Evolutionary conservation across 2,329 filamentous ascomycete genomes (phyloP).

Genomic region (Trichoderma endophyticum): DNA sequence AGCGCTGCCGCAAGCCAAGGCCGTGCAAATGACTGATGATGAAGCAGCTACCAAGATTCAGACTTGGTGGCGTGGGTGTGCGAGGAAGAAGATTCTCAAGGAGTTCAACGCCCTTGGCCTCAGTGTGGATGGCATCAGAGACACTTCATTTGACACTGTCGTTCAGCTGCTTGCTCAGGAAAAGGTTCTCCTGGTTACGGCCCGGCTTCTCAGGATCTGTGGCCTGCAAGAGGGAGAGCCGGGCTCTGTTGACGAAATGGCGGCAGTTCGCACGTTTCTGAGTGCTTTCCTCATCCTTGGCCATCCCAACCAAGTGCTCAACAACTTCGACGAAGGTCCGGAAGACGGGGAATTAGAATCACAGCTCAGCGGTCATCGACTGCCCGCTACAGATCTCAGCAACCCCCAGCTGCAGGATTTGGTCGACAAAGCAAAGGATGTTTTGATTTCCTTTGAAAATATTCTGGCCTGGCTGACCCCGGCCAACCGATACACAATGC

Average conservation of each 20-base stretch:
- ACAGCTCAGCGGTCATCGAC: slow-evolving; percentile 28
- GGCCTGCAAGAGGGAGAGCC: slow-evolving; percentile 63
- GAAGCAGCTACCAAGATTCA: slow-evolving; percentile 66
- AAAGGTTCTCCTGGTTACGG: slow-evolving; percentile 62
- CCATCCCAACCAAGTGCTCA: slow-evolving; percentile 74
- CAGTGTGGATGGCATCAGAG: slow-evolving; percentile 66
- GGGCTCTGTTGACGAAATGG: slow-evolving; percentile 64
- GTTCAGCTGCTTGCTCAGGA: slow-evolving; percentile 65
- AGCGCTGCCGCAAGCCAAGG: slow-evolving; percentile 47
- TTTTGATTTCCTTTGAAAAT: slow-evolving; percentile 75
- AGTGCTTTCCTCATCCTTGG: slow-evolving; percentile 78
- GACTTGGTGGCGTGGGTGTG: slow-evolving; percentile 63
- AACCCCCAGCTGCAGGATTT: slow-evolving; percentile 67
- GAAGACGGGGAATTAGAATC: slow-evolving; percentile 51
- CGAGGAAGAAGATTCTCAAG: slow-evolving; percentile 57
- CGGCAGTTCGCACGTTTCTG: slow-evolving; percentile 70
- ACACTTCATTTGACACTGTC: slow-evolving; percentile 72
- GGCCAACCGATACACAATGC: slow-evolving; percentile 65
- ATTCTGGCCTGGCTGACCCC: slow-evolving; percentile 63
- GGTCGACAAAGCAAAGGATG: slow-evolving; percentile 72
- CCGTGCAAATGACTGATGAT: slow-evolving; percentile 50
- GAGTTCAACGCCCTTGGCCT: slow-evolving; percentile 65
- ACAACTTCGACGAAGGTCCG: slow-evolving; percentile 63
- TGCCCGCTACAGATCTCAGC: slow-evolving; percentile 47
- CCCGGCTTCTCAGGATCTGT: slow-evolving; percentile 65